These are phyloP conservation scores for Globisporangium uncinulatum DNA, from an alignment of 352 stramenopile species.

Conservation along the genomic window DNA sequence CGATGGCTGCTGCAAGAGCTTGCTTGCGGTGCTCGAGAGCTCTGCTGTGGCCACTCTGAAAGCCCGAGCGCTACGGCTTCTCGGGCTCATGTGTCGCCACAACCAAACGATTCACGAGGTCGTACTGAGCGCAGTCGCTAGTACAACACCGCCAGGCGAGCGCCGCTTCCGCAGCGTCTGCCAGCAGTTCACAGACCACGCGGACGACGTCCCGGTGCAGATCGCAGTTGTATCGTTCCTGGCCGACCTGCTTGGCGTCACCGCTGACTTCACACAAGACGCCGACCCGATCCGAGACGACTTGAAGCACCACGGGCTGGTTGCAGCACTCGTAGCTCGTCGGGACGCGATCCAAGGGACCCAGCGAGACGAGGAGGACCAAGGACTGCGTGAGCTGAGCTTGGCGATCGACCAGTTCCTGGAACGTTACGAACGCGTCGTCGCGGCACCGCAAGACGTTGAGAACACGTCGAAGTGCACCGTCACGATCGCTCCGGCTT, in stretches of 20 bases:
- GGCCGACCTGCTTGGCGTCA: constrained; percentile 34
- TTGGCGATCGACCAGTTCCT: constrained; percentile 6
- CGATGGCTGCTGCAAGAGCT: constrained; percentile 22
- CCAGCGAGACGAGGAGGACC: neutral
- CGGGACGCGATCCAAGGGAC: neutral
- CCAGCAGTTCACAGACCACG: constrained; percentile 19
- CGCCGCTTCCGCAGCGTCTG: constrained; percentile 24
- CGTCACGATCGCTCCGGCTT: constrained; percentile 5
- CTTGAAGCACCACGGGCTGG: constrained; percentile 25
- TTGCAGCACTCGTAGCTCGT: constrained; percentile 24
- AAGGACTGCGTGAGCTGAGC: neutral
- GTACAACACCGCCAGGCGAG: constrained; percentile 8
- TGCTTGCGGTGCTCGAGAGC: constrained; percentile 23
- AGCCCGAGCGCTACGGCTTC: constrained; percentile 24
- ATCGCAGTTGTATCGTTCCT: constrained; percentile 39
- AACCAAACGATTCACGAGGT: constrained; percentile 18
- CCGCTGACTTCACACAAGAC: constrained; percentile 19
- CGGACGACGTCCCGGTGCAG: constrained; percentile 20
- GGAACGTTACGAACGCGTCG: neutral
- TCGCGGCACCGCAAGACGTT: neutral
- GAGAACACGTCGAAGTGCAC: neutral
- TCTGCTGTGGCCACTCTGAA: constrained; percentile 19
- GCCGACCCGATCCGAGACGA: constrained; percentile 32
- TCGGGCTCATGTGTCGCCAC: constrained; percentile 29
- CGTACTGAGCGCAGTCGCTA: constrained; percentile 25